phyloP scores from a whole-genome alignment of 2,329 filamentous ascomycete species.

The Capronia coronata region DNA sequence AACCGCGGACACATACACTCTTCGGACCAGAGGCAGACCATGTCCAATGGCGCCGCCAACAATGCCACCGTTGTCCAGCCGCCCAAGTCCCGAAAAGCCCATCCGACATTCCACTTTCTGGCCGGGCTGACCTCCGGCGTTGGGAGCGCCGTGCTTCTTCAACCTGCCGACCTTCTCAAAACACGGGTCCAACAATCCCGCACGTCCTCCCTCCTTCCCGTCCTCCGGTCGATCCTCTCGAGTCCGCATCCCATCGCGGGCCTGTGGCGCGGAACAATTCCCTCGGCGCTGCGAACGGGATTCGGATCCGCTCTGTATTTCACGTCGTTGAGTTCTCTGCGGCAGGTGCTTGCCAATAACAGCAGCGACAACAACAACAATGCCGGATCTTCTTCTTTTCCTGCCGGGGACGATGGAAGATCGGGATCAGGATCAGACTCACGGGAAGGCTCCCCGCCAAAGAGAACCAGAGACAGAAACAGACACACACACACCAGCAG shows the following conservation, averaged over 20 bases:
- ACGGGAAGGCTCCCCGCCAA: no score
- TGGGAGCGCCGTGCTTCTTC: conserved; percentile 79
- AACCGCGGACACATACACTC: no score
- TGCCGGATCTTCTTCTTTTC: no score
- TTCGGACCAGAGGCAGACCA: conserved; percentile 2
- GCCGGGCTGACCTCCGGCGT: conserved; percentile 84
- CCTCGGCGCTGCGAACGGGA: conserved; percentile 87
- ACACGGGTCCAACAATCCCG: conserved; percentile 88
- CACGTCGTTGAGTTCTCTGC: conserved; percentile 73
- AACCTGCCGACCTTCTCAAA: conserved; percentile 93
- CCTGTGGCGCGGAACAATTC: conserved; percentile 88
- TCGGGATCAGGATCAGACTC: no score
- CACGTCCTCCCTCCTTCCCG: conserved; percentile 59
- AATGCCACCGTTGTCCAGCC: conserved; percentile 5
- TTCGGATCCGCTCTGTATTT: conserved; percentile 94
- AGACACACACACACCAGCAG: conserved; percentile 24
- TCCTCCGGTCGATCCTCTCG: conserved; percentile 62
- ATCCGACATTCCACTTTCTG: conserved; percentile 67
- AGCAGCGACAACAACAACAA: no score
- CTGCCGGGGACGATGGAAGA: no score
- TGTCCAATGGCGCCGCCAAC: conserved; percentile 19
- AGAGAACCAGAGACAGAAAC: no score
- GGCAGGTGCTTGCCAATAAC: conserved; percentile 50
- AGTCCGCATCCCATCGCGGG: conserved; percentile 61
- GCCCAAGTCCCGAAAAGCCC: conserved; percentile 25